Percentiles rank a stretch among this genome's conserved stretches.
phyloP scores from a whole-genome alignment of 2,329 filamentous ascomycete species.

The Coniochaeta prunicola region DNA sequence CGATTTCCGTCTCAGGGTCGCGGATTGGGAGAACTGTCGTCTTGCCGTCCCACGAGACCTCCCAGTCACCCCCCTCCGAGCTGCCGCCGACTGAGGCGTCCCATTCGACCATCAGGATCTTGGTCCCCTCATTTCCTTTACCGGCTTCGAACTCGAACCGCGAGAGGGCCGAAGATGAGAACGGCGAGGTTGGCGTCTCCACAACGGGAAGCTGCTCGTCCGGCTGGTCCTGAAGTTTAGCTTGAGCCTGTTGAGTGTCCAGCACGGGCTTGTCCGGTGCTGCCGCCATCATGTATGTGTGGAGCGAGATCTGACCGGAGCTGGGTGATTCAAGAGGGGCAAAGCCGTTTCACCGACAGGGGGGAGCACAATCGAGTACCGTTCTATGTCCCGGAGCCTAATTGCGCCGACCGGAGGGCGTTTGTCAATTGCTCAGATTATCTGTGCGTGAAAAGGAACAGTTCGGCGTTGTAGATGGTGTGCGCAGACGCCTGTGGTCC shows the following conservation, averaged over 20 bases:
- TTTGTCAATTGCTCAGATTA: neutral
- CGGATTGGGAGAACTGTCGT: conserved; percentile 60
- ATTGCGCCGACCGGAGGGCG: neutral
- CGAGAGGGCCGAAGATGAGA: conserved; percentile 52
- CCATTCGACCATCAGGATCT: conserved; percentile 93
- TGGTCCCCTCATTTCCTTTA: conserved; percentile 74
- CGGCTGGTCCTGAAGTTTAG: neutral
- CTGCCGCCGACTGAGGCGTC: conserved; percentile 30
- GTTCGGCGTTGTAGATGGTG: neutral
- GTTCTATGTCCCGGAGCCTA: neutral
- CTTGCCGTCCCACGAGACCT: conserved; percentile 79
- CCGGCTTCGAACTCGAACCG: conserved; percentile 82
- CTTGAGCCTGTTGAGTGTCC: neutral
- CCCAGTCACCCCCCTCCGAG: conserved; percentile 50
- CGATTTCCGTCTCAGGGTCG: conserved; percentile 39
- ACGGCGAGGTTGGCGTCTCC: conserved; percentile 36
- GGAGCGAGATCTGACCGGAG: neutral
- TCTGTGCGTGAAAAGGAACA: neutral
- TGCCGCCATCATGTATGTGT: neutral
- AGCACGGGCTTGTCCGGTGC: neutral
- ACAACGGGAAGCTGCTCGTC: conserved; percentile 18
- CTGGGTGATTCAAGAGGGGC: neutral
- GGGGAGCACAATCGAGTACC: neutral
- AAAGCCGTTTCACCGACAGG: neutral
- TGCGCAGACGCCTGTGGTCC: neutral